Base-by-base conservation (phyloP, 2,329 filamentous ascomycete genomes). In the Huntiella decipiens region DNA sequence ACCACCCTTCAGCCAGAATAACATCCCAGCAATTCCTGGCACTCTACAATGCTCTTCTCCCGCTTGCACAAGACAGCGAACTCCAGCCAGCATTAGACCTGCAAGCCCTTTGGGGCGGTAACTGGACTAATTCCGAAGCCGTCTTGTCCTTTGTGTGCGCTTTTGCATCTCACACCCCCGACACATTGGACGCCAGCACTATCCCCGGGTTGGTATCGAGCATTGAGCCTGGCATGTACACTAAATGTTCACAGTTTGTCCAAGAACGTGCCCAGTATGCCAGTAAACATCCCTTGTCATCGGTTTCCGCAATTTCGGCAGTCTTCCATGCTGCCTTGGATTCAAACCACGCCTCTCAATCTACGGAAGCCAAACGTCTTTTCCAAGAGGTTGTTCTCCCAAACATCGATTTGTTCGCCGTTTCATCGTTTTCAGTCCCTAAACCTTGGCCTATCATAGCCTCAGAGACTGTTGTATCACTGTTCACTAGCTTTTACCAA, bases 71-170 rank as follows among this genome's bases (percentile, higher is more conserved):
- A 45, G 66, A 71, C n/a, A 61, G 66, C 7, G 66, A 73, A 41
- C 64, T 71, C 12, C 66, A 66, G 19, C 51, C 60, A 3, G 57
- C 55, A 17, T 77, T 96, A 54, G 84, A 95, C 57, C 80, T 98
- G 38, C 86, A 95, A 58, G 72, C 71, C 35, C 66, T 98, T 16
- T 96, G 91, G 87, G 87, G 87, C 49, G 87, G 87, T 55, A 67
- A 74, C 51, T 98, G 92, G 88, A 76, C 79, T 51, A 75, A 92
- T 53, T 74, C 81, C 11, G 78, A 93, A 51, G 84, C 91, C 0
- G 88, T 96, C 53, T 66, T 98, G 33, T 92, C 87, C n/a, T 95
- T 96, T 58, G 74, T 96, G 45, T 80, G 81, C 52, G 86, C 86
- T 13, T 95, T 88, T 58, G 70, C 88, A 16, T 82, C 82, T 3